Percentiles rank a stretch among this genome's conserved stretches.
Evolutionary conservation across 2,329 filamentous ascomycete species (phyloP).

Genomic region (Sordariomycetes sp.): DNA sequence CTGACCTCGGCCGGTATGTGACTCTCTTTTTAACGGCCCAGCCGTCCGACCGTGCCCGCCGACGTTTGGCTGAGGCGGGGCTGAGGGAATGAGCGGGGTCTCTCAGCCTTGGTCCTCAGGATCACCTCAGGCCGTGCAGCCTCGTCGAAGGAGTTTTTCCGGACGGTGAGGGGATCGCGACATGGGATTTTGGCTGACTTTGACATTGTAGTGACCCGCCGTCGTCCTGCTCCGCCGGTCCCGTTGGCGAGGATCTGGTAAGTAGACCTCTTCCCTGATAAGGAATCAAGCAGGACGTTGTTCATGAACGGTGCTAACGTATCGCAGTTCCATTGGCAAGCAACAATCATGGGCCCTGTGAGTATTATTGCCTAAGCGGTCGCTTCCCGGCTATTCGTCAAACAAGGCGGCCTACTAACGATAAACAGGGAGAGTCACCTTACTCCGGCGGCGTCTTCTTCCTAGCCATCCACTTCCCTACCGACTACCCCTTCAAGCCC

Average conservation of each 20-base stretch:
- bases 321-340: conserved; percentile 96
- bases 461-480: conserved; percentile 97
- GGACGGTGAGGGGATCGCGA: neutral
- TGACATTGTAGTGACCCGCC: conserved; percentile 70
- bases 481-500: conserved; percentile 99
- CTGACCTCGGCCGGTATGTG: conserved; percentile 78
- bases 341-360: conserved; percentile 99
- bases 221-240: conserved; percentile 96
- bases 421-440: conserved; percentile 86
- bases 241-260: conserved; percentile 97
- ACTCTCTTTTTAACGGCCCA: neutral
- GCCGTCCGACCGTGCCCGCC: neutral
- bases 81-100: conserved; percentile 7
- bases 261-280: conserved; percentile 26
- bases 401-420: no score
- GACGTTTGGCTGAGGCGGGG: conserved; percentile 5
- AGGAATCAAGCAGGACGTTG: no score
- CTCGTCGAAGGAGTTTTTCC: neutral
- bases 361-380: conserved; percentile 27
- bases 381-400: neutral
- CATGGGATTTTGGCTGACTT: conserved; percentile 1
- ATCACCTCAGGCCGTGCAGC: neutral
- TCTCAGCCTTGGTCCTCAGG: neutral
- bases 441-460: conserved; percentile 99
- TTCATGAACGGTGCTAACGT: no score